These are phyloP conservation scores for Cordia subcordata DNA, from an alignment of 257 asterid species.

Conservation along the genomic window DNA sequence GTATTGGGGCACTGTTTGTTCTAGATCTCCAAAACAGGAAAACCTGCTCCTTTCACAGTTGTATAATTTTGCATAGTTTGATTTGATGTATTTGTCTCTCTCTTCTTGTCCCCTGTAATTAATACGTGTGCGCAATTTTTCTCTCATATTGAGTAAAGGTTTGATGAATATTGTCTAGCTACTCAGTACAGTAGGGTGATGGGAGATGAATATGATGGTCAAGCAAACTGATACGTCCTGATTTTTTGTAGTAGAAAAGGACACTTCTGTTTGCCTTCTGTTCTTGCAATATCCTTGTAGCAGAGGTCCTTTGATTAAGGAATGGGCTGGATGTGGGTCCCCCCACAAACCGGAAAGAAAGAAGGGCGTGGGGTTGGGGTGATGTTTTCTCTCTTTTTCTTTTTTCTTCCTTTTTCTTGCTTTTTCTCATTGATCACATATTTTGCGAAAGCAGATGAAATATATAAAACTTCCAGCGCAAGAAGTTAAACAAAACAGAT, in stretches of 20 bases:
- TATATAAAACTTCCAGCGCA: no score
- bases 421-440: no score
- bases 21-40: conserved; percentile 33
- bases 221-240: conserved; percentile 8
- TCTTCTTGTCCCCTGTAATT: no score
- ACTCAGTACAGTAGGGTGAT: no score
- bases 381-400: background rate
- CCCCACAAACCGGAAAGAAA: background rate
- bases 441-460: no score
- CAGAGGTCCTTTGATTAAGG: conserved; percentile 21
- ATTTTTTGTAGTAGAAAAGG: conserved; percentile 17
- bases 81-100: conserved; percentile 5
- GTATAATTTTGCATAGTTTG: conserved; percentile 4
- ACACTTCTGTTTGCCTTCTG: conserved; percentile 26
- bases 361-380: background rate
- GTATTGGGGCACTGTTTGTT: conserved; percentile 27
- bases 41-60: conserved; percentile 21
- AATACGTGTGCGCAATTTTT: no score
- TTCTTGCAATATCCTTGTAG: conserved; percentile 14
- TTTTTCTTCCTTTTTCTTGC: no score
- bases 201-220: no score
- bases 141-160: no score
- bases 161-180: no score
- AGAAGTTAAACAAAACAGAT: no score
- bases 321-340: conserved; percentile 7